phyloP scores from a whole-genome alignment of 2,329 filamentous ascomycete species.

The Neofusicoccum parvum region DNA sequence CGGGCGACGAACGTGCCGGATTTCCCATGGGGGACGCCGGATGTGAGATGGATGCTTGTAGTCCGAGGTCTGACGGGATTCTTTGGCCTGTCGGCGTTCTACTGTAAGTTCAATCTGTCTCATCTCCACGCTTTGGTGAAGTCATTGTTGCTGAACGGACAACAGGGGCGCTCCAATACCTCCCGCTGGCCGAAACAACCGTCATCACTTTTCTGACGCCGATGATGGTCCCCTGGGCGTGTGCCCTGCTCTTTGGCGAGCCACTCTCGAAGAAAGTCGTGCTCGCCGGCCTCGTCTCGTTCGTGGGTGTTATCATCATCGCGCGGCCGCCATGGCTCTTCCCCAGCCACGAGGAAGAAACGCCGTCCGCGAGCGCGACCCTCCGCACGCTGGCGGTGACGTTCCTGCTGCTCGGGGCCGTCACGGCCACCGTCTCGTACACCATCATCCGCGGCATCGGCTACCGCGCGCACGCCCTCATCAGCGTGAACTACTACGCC shows the following conservation, averaged over 20 bases:
- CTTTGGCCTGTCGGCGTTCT: constrained; percentile 32
- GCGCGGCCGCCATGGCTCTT: constrained; percentile 68
- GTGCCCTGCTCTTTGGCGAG: constrained; percentile 71
- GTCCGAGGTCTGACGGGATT: constrained; percentile 32
- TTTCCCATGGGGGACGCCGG: constrained; percentile 29
- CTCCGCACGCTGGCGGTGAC: constrained; percentile 70
- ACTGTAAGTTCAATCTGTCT: constrained; percentile 27
- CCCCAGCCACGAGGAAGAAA: constrained; percentile 29
- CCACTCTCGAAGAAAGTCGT: constrained; percentile 77
- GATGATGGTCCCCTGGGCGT: constrained; percentile 75
- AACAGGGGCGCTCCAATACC: constrained; percentile 66
- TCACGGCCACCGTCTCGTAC: constrained; percentile 72
- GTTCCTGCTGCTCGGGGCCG: constrained; percentile 71
- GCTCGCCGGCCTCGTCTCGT: constrained; percentile 70
- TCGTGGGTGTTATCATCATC: constrained; percentile 78
- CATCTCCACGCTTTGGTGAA: too few relatives aligned
- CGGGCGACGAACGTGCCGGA: constrained; percentile 55
- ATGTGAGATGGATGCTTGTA: constrained; percentile 27
- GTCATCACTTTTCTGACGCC: constrained; percentile 85
- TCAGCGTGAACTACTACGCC: constrained; percentile 81
- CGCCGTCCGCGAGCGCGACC: constrained; percentile 50
- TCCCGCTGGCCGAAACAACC: constrained; percentile 80
- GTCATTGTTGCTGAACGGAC: constrained; percentile 46
- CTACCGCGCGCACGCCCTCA: constrained; percentile 72
- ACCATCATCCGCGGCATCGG: constrained; percentile 78